Base-by-base conservation (phyloP, 768 basidiomycete genomes). In the Candolleomyces eurysporus region DNA sequence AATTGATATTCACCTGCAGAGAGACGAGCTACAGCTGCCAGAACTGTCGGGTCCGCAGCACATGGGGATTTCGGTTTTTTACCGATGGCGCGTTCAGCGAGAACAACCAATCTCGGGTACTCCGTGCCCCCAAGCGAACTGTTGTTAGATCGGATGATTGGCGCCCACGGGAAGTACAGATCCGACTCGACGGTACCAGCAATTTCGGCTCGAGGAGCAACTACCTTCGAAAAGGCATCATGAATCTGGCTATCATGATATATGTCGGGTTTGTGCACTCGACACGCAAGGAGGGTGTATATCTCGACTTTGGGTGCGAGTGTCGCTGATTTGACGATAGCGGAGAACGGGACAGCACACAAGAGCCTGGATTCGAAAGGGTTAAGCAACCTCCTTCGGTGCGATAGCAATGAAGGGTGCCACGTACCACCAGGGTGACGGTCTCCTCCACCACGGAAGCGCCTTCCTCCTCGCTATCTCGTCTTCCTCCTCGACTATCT, bases 391-490 rank as follows among this genome's bases (percentile, higher is more conserved):
- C 57, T 58, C 49, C 2, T 13, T 43, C 42, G 42, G 42, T 43
- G 42, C 11, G n/a, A n/a, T 43, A 11, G 42, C n/a, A 43, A 43
- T 43, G 19, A 57, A 39, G 32, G 31, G 53, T 17, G 7, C 26
- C 10, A 74, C 84, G 65, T 64, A 91, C 92, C 91, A 92, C 75
- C 78, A 81, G 0, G 89, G 80, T 0, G 90, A 91, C 3, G 91
- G 89, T 46, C 82, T 76, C 73, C 78, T 90, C 83, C 88, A 92
- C 90, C 91, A 92, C 3, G 90, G 87, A 50, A 80, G 76, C 64
- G 60, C 70, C 67, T 63, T 73, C 67, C 52, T 67, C 55, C 64
- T 65, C 16, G 59, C 61, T 7, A 39, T 19, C 42, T 72, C 68
- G 40, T 71, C 70, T 21, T 66, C 68, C 48, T 78, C 74, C 11